Percentiles rank a stretch among this genome's conserved stretches.
Evolutionary conservation across 495 filamentous ascomycete genomes (phyloP).

Genomic region (Trichocladium uniseriatum): DNA sequence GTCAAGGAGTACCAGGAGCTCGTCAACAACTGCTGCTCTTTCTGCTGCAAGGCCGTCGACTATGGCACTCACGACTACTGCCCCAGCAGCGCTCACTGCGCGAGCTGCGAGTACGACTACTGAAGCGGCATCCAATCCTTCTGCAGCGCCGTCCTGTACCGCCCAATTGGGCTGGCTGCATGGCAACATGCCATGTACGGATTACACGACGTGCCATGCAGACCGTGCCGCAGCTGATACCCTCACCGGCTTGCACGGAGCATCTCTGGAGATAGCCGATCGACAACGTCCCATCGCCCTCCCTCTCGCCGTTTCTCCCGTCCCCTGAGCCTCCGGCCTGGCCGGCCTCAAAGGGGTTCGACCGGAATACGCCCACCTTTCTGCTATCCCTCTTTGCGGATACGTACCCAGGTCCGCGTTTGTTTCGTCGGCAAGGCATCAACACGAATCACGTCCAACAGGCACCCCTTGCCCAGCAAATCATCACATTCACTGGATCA

Average conservation of each 20-base stretch:
- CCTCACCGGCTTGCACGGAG: slow-evolving; percentile 4
- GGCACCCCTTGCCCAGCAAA: too few relatives aligned
- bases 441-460: background rate
- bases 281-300: background rate
- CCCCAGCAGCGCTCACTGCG: slow-evolving; percentile 34
- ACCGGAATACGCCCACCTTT: background rate
- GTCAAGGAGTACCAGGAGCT: slow-evolving; percentile 37
- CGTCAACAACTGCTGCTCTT: slow-evolving; percentile 44
- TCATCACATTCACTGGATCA: too few relatives aligned
- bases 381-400: background rate
- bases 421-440: background rate
- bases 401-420: too few relatives aligned
- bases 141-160: slow-evolving; percentile 4
- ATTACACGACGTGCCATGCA: background rate
- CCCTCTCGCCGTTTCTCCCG: background rate
- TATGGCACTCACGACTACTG: slow-evolving; percentile 46
- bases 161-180: slow-evolving; percentile 24
- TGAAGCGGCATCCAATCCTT: slow-evolving; percentile 16
- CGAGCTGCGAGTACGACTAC: slow-evolving; percentile 37
- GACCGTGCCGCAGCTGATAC: slow-evolving; percentile 3
- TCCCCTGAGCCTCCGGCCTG: background rate
- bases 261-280: slow-evolving; percentile 5
- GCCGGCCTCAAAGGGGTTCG: background rate
- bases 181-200: background rate
- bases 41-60: slow-evolving; percentile 45